Percentiles rank a stretch among this genome's conserved stretches.
Conservation (phyloP, 768 basidiomycete genomes). For the Tephrocybe sp. region DNA sequence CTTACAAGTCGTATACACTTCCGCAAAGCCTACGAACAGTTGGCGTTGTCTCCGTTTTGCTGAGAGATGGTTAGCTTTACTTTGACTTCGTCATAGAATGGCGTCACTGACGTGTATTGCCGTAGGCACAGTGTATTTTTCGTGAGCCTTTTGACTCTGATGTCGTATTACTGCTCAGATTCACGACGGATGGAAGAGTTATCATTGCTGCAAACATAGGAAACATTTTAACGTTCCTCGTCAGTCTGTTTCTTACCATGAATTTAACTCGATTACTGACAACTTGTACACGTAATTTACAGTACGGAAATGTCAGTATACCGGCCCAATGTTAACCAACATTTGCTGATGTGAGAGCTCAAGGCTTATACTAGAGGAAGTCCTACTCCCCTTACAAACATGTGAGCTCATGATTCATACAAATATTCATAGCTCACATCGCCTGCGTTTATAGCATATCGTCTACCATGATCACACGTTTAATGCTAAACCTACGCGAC, state of each 20-base stretch:
- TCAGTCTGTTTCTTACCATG: slow-evolving; percentile 16
- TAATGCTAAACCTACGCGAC: slow-evolving; percentile 43
- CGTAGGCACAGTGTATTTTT: slow-evolving; percentile 39
- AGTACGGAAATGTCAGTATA: slow-evolving; percentile 33
- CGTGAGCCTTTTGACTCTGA: slow-evolving; percentile 18
- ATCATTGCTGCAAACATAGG: slow-evolving; percentile 35
- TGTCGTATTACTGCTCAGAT: neutral
- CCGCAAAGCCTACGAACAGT: slow-evolving; percentile 19
- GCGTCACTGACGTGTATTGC: neutral
- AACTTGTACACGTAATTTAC: neutral
- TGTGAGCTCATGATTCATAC: slow-evolving; percentile 19
- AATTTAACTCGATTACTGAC: neutral
- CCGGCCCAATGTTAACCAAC: neutral
- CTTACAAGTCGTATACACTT: slow-evolving; percentile 35
- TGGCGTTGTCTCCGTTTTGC: slow-evolving; percentile 30
- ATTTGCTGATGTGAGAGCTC: neutral
- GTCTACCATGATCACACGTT: slow-evolving; percentile 37
- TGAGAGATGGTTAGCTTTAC: slow-evolving; percentile 39
- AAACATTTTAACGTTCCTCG: slow-evolving; percentile 39
- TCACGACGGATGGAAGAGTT: slow-evolving; percentile 18
- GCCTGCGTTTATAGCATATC: slow-evolving; percentile 29
- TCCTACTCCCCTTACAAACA: slow-evolving; percentile 34
- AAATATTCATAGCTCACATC: neutral
- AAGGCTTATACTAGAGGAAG: slow-evolving; percentile 33
- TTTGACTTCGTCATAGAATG: neutral